Conservation (phyloP, 352 stramenopile species). For the Ophiocytium majus region DNA sequence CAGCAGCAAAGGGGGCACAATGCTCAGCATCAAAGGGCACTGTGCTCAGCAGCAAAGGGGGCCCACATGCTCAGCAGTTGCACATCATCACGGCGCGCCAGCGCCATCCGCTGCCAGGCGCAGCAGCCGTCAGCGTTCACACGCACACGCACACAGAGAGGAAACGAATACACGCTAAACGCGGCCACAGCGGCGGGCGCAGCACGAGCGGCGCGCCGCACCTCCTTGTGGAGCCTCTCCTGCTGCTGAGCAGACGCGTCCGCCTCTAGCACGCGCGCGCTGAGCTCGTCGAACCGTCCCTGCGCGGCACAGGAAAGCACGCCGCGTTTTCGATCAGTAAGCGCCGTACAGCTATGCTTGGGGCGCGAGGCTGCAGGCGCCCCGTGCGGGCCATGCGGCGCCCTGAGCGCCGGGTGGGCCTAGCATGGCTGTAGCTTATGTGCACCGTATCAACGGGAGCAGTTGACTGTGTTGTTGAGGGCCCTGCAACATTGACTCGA, state of each 20-base stretch:
- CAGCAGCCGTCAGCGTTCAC: background rate
- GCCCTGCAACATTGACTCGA: no score
- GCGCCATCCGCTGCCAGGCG: background rate
- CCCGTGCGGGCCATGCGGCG: no score
- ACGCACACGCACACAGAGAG: background rate
- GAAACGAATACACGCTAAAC: background rate
- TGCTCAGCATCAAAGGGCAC: background rate
- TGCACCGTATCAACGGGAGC: no score
- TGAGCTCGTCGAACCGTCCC: constrained; percentile 46
- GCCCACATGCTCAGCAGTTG: no score
- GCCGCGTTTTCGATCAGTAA: background rate
- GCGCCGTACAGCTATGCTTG: no score
- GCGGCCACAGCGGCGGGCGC: background rate
- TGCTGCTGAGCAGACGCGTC: constrained; percentile 18
- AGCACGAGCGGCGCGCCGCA: background rate
- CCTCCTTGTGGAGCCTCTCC: background rate
- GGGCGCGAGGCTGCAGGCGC: no score
- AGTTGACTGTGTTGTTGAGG: no score
- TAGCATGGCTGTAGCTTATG: no score
- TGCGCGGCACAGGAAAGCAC: background rate
- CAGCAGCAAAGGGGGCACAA: background rate
- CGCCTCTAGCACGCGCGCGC: constrained; percentile 32
- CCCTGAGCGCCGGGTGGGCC: no score
- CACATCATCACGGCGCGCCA: background rate
- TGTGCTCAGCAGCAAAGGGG: background rate